Evolutionary conservation across 2,329 filamentous ascomycete genomes (phyloP), one percentile per base, ranked within the genome.

Genomic region (Cladosporium sp.): DNA sequence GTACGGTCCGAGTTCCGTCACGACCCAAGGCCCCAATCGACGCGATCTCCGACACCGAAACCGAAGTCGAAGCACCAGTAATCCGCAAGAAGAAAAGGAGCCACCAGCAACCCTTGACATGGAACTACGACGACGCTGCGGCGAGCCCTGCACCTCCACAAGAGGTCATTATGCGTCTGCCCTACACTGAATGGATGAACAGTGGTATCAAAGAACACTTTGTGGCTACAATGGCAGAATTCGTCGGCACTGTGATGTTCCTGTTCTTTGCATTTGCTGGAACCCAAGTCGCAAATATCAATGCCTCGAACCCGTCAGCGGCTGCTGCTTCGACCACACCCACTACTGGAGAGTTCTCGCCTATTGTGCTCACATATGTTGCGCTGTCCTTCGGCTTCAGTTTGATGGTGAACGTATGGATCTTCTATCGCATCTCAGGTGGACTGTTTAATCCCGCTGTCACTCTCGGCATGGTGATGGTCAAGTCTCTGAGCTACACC

Each of bases 401-500:
- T 0, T 68, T 79, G 1, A 73, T 74, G 38, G 78, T 78, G 15
- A 79, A 78, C 49, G 77, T 74, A 4, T 78, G 76, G 74, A 70
- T 75, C 15, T 75, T 73, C 67, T 76, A 74, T 66, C 68, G 74
- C 15, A 73, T 76, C 38, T 71, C 67, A 34, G 74, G 74, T 26
- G 74, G 74, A 0, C 64, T 75, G 8, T 75, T 75, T 69, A 75
- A 75, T 60, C 73, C 73, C 7, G 73, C 73, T 8, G 71, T 85
- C n/a, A 88, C 88, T 0, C 75, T 90, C 0, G 86, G 83, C 1
- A 82, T 90, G 24, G 81, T 83, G n/a, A 78, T 89, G 3, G 83
- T 86, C 59, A 86, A 86, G 2, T 85, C 84, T 4, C 79, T 90
- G 52, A 80, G 80, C n/a, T 80, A 82, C 18, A 26, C 85, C 1